Evolutionary conservation across 1,284 basidiomycete species (phyloP).

Genomic region (Xerocomus amazonicus): DNA sequence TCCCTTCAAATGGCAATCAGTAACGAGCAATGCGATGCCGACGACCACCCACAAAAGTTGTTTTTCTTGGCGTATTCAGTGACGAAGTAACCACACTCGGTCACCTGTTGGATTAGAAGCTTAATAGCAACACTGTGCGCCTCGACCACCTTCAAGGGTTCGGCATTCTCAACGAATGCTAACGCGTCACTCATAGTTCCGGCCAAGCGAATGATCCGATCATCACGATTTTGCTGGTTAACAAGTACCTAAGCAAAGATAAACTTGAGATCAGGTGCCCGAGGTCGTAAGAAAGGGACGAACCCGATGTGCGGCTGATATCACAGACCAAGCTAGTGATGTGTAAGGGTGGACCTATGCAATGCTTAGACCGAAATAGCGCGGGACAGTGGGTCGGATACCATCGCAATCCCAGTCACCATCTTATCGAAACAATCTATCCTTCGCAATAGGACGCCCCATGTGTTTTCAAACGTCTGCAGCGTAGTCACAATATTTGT

Average conservation of each 20-base stretch:
- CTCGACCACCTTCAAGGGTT: background rate
- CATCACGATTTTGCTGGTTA: background rate
- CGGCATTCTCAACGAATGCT: background rate
- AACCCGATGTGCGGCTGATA: conserved; percentile 1
- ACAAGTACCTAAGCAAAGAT: conserved; percentile 2
- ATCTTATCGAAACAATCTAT: too few relatives aligned
- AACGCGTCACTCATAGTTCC: background rate
- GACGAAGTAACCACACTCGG: conserved; percentile 1
- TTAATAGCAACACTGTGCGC: background rate
- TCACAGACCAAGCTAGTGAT: background rate
- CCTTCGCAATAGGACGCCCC: too few relatives aligned
- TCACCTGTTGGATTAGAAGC: conserved; percentile 1
- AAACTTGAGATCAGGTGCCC: too few relatives aligned
- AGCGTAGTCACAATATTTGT: too few relatives aligned
- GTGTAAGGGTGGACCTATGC: background rate
- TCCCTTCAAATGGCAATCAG: background rate
- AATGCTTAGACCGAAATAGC: too few relatives aligned
- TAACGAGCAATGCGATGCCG: too few relatives aligned
- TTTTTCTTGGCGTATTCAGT: background rate
- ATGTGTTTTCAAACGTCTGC: too few relatives aligned
- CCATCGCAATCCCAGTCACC: too few relatives aligned
- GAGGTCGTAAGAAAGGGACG: background rate
- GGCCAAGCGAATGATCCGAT: background rate
- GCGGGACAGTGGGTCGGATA: too few relatives aligned
- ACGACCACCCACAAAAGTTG: background rate